phyloP scores from a whole-genome alignment of 306 rosid genomes.

The Urtica urens region DNA sequence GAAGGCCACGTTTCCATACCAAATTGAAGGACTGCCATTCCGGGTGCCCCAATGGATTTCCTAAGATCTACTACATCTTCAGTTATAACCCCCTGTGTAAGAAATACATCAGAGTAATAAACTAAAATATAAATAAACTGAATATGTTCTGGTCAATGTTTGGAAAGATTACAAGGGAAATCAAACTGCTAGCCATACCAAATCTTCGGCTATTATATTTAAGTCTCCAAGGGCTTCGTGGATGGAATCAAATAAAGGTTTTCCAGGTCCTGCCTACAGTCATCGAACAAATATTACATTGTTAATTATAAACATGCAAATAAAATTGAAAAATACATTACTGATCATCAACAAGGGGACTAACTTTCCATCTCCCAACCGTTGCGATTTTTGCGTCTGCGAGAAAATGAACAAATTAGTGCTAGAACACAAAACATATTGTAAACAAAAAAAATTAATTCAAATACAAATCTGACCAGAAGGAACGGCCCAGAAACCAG shows the following conservation, averaged over 20 bases:
- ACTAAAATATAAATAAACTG: background rate
- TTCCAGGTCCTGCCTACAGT: conserved; percentile 98
- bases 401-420: conserved; percentile 25
- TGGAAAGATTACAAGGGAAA: background rate
- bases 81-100: conserved; percentile 83
- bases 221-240: conserved; percentile 60
- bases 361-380: conserved; percentile 91
- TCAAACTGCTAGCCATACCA: conserved; percentile 42
- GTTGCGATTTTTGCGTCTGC: conserved; percentile 85
- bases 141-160: background rate
- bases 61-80: conserved; percentile 86
- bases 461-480: conserved; percentile 41
- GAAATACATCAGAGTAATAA: background rate
- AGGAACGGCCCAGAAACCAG: conserved; percentile 96
- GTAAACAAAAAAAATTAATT: conserved; percentile 11
- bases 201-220: conserved; percentile 80
- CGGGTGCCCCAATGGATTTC: conserved; percentile 85
- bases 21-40: conserved; percentile 98
- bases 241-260: conserved; percentile 67
- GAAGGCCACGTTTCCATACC: conserved; percentile 30
- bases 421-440: background rate
- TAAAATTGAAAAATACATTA: no score
- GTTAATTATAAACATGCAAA: background rate
- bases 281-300: background rate
- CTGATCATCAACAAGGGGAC: no score